A percentile compares a stretch with the other conserved stretches of the same genome.
These are phyloP conservation scores for Yarrowia sp. DNA, from an alignment of 805 yeast species.

Conservation along the genomic window DNA sequence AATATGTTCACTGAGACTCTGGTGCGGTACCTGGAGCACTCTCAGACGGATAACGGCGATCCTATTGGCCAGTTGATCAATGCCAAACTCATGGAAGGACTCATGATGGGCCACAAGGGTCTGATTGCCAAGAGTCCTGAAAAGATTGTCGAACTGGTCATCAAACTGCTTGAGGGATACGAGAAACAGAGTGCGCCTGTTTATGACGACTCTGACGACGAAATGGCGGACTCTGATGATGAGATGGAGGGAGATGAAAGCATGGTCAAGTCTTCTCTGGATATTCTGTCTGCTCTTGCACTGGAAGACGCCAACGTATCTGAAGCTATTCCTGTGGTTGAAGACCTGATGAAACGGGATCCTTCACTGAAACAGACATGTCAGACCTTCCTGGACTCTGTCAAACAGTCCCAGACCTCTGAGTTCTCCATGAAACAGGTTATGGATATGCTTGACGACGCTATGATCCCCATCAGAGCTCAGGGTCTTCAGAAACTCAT, in stretches of 20 bases:
- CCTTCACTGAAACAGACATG: not conserved
- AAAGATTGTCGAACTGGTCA: constrained; percentile 8
- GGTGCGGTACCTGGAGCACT: constrained; percentile 3
- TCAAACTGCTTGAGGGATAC: constrained; percentile 48
- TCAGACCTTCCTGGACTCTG: constrained; percentile 16
- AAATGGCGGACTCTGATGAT: constrained; percentile 23
- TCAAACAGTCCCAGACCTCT: constrained; percentile 4
- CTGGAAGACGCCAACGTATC: constrained; percentile 29
- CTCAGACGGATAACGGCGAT: constrained; percentile 1
- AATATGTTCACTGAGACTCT: constrained; percentile 29
- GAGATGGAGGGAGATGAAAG: constrained; percentile 40
- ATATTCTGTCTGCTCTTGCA: constrained; percentile 12
- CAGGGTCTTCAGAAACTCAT: constrained; percentile 66
- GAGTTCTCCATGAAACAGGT: constrained; percentile 59
- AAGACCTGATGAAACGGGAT: constrained; percentile 6
- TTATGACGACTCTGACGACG: constrained; percentile 40
- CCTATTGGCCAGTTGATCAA: constrained; percentile 12
- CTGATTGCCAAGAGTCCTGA: constrained; percentile 39
- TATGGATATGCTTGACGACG: constrained; percentile 71
- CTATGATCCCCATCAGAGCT: constrained; percentile 82
- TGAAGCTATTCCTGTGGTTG: constrained; percentile 25
- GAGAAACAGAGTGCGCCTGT: not conserved
- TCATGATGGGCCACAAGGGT: constrained; percentile 43
- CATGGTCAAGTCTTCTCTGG: constrained; percentile 22
- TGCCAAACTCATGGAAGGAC: constrained; percentile 40